These are phyloP conservation scores for Pyrrhoderma lamaoense DNA, from an alignment of 1,284 basidiomycete species.

Conservation along the genomic window DNA sequence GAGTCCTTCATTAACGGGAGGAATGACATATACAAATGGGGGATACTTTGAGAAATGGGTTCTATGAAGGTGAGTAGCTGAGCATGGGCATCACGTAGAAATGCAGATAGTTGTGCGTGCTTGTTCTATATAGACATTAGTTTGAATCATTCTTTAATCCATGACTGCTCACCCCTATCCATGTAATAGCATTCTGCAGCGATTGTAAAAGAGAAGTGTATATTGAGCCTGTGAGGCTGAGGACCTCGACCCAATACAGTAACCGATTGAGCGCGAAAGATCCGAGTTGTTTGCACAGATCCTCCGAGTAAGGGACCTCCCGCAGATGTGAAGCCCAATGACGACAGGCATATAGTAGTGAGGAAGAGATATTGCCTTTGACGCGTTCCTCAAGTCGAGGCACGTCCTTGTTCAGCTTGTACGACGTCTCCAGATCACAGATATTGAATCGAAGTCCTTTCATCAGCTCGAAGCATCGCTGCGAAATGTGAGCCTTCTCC, in stretches of 20 bases:
- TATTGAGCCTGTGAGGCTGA: not conserved
- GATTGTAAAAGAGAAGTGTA: not conserved
- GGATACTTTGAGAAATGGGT: not conserved
- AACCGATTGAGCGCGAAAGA: not conserved
- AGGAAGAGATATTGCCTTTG: not conserved
- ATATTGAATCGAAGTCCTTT: conserved; percentile 7
- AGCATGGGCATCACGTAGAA: not conserved
- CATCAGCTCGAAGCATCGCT: conserved; percentile 1
- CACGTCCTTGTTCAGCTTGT: not conserved
- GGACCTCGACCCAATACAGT: conserved; percentile 3
- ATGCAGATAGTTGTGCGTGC: not conserved
- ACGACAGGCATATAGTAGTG: conserved; percentile 1
- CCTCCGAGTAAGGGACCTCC: not conserved
- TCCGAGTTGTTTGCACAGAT: not conserved
- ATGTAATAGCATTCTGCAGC: not conserved
- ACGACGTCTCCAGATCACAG: not conserved
- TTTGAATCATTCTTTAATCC: not conserved
- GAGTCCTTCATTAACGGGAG: not conserved
- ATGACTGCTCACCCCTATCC: not conserved
- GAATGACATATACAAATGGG: not conserved
- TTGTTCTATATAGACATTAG: not conserved
- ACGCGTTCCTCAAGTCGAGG: not conserved
- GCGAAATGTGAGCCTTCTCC: not conserved
- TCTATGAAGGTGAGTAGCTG: not conserved
- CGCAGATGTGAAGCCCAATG: conserved; percentile 7